Conservation (phyloP, 73 alveolate species). For the Tetrahymena elliotti region DNA sequence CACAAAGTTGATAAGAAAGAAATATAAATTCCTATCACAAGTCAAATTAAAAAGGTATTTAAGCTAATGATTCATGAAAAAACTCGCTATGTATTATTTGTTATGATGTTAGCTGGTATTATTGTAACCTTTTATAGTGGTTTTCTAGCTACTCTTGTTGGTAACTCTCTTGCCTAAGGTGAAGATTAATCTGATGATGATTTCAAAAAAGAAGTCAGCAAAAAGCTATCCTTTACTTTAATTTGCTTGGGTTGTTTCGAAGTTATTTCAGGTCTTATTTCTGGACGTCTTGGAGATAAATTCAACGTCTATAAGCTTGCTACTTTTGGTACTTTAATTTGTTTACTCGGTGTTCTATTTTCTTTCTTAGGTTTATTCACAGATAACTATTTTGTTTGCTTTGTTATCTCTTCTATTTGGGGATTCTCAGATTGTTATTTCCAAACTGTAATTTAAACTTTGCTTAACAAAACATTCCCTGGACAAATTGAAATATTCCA, state of each 20-base stretch:
- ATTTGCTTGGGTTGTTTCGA: constrained; percentile 28
- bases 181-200: neutral
- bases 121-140: constrained; percentile 39
- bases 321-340: constrained; percentile 24
- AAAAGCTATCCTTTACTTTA: constrained; percentile 18
- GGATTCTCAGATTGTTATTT: constrained; percentile 30
- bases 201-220: neutral
- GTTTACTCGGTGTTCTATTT: constrained; percentile 14
- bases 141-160: constrained; percentile 8
- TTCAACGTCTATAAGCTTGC: constrained; percentile 23
- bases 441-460: neutral
- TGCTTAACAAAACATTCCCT: neutral
- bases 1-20: neutral
- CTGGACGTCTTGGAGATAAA: constrained; percentile 37
- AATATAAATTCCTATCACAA: neutral
- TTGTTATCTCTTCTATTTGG: constrained; percentile 25
- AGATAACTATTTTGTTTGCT: constrained; percentile 11
- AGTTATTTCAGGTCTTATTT: constrained; percentile 12
- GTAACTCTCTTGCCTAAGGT: neutral
- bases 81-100: constrained; percentile 24
- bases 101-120: constrained; percentile 21
- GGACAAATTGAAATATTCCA: neutral
- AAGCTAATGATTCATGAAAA: neutral
- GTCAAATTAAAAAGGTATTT: constrained; percentile 1
- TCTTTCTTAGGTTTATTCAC: constrained; percentile 19